Conservation (phyloP, 805 yeast species). For the Yarrowia deformans region DNA sequence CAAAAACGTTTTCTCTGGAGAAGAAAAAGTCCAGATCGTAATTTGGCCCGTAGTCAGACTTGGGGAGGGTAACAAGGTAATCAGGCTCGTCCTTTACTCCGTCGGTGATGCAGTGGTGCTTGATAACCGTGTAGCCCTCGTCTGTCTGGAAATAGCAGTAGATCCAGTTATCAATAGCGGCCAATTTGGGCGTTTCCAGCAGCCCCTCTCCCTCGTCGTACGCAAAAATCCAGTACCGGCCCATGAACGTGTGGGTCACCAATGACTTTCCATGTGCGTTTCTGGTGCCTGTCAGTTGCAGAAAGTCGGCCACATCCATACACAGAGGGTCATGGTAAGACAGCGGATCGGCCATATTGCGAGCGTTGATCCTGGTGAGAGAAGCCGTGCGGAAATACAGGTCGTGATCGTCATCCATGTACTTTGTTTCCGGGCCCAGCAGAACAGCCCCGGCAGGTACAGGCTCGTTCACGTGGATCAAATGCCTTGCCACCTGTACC, state of each 20-base stretch:
- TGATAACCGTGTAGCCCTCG: not conserved
- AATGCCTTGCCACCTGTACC: not conserved
- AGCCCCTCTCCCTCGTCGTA: slow-evolving; percentile 2
- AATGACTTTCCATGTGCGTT: slow-evolving; percentile 4
- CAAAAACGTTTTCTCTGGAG: slow-evolving; percentile 17
- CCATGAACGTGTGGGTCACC: slow-evolving; percentile 17
- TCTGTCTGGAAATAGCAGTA: not conserved
- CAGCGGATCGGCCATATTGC: slow-evolving; percentile 7
- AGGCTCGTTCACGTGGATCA: slow-evolving; percentile 10
- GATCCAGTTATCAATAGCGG: slow-evolving; percentile 12
- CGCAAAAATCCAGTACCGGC: slow-evolving; percentile 10
- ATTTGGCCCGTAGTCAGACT: not conserved
- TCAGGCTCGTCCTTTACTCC: slow-evolving; percentile 14
- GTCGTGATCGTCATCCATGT: slow-evolving; percentile 9
- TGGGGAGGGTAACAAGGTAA: not conserved
- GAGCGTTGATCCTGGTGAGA: slow-evolving; percentile 1
- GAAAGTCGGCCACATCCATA: slow-evolving; percentile 13
- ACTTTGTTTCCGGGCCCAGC: not conserved
- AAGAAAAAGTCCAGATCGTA: slow-evolving; percentile 10
- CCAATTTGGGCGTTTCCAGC: not conserved
- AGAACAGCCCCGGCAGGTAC: slow-evolving; percentile 1
- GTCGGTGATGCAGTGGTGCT: slow-evolving; percentile 12
- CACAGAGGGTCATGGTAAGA: slow-evolving; percentile 10
- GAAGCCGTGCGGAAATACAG: slow-evolving; percentile 6
- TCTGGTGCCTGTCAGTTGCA: slow-evolving; percentile 4